Evolutionary conservation across 2,329 filamentous ascomycete genomes (phyloP).

Genomic region (Phialophora verrucosa): DNA sequence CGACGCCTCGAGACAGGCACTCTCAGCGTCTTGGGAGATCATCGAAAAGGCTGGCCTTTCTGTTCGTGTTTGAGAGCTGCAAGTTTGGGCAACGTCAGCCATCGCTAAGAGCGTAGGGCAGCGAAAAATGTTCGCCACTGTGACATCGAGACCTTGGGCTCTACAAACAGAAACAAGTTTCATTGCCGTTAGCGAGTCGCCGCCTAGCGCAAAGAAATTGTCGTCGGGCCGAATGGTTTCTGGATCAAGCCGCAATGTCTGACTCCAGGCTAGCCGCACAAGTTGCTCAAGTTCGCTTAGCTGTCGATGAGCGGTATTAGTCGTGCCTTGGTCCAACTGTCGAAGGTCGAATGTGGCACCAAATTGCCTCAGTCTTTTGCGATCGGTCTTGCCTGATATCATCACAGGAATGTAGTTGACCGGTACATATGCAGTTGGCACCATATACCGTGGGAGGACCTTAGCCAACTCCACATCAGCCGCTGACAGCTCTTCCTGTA

Average conservation of each 20-base stretch:
- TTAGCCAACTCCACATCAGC: slow-evolving; percentile 38
- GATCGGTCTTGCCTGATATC: slow-evolving; percentile 45
- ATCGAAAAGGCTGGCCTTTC: slow-evolving; percentile 30
- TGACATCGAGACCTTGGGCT: slow-evolving; percentile 34
- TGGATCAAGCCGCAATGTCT: slow-evolving; percentile 42
- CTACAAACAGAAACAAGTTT: slow-evolving; percentile 40
- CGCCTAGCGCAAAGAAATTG: slow-evolving; percentile 45
- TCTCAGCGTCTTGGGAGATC: slow-evolving; percentile 44
- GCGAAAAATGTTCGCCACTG: slow-evolving; percentile 43
- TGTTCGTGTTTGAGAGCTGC: slow-evolving; percentile 29
- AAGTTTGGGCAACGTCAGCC: slow-evolving; percentile 50
- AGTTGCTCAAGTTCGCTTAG: slow-evolving; percentile 21
- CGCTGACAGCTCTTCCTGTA: slow-evolving; percentile 28
- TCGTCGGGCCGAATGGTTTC: slow-evolving; percentile 47
- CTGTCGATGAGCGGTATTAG: not conserved
- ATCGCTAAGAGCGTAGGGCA: slow-evolving; percentile 53
- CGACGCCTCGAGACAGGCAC: slow-evolving; percentile 48
- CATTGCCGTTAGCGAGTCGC: slow-evolving; percentile 44
- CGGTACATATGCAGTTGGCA: slow-evolving; percentile 46
- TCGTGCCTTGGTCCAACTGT: slow-evolving; percentile 40
- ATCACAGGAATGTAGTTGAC: slow-evolving; percentile 44
- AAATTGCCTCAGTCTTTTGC: slow-evolving; percentile 40
- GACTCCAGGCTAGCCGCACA: slow-evolving; percentile 42
- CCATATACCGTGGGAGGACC: slow-evolving; percentile 43
- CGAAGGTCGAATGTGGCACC: slow-evolving; percentile 43